These are phyloP conservation scores for Clohesyomyces aquaticus DNA, from an alignment of 495 filamentous ascomycete species.

Conservation along the genomic window DNA sequence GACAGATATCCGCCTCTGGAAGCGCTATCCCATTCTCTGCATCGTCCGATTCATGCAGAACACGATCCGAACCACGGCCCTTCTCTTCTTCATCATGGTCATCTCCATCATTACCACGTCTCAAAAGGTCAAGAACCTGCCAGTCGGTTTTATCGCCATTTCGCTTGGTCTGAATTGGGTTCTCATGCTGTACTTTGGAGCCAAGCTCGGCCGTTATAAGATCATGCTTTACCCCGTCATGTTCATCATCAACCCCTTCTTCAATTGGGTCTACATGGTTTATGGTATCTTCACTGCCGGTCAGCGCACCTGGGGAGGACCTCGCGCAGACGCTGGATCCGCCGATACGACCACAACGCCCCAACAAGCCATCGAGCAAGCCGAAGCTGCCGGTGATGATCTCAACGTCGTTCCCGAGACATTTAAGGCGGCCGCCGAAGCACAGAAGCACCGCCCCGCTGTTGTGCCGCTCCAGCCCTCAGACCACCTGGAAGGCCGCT, in stretches of 20 bases:
- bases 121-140: slow-evolving; percentile 74
- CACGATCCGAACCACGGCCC: slow-evolving; percentile 91
- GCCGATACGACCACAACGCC: slow-evolving; percentile 80
- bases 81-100: slow-evolving; percentile 95
- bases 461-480: slow-evolving; percentile 70
- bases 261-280: slow-evolving; percentile 99
- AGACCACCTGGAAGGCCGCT: slow-evolving; percentile 72
- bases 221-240: slow-evolving; percentile 93
- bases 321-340: slow-evolving; percentile 85
- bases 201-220: slow-evolving; percentile 85
- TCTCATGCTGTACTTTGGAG: slow-evolving; percentile 95
- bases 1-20: slow-evolving; percentile 91
- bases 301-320: slow-evolving; percentile 95
- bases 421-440: slow-evolving; percentile 73
- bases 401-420: slow-evolving; percentile 90
- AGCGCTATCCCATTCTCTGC: slow-evolving; percentile 85
- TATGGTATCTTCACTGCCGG: slow-evolving; percentile 87
- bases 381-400: slow-evolving; percentile 80
- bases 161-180: slow-evolving; percentile 93
- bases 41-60: slow-evolving; percentile 92
- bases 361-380: slow-evolving; percentile 80
- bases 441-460: slow-evolving; percentile 51
- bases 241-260: slow-evolving; percentile 94
- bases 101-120: slow-evolving; percentile 85
- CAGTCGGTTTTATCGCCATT: slow-evolving; percentile 93